Conservation (phyloP, 768 basidiomycete genomes). For the Naganishia friedmannii region DNA sequence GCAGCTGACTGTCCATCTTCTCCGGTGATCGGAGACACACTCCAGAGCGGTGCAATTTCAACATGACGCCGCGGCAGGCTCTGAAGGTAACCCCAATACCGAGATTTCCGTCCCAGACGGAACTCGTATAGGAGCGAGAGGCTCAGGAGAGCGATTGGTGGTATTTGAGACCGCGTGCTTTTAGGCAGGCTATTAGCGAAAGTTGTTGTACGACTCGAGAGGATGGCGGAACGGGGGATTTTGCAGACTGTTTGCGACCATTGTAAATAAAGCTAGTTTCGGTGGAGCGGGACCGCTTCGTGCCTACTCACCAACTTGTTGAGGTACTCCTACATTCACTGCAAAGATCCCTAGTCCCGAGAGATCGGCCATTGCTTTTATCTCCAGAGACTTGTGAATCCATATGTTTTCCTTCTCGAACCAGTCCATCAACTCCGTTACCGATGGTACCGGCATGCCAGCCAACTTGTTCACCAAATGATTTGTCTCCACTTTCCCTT, state of each 20-base stretch:
- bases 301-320: slow-evolving; percentile 25
- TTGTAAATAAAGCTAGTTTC: neutral
- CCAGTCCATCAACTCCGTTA: slow-evolving; percentile 24
- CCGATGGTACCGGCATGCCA: slow-evolving; percentile 8
- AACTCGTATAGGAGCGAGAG: slow-evolving; percentile 51
- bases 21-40: slow-evolving; percentile 33
- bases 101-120: slow-evolving; percentile 40
- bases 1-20: slow-evolving; percentile 41
- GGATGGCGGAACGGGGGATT: slow-evolving; percentile 29
- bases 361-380: slow-evolving; percentile 8
- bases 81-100: slow-evolving; percentile 52
- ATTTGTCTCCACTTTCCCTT: neutral
- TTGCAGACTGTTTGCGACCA: slow-evolving; percentile 24
- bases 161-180: slow-evolving; percentile 22
- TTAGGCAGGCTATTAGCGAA: slow-evolving; percentile 10
- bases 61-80: slow-evolving; percentile 45
- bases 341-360: slow-evolving; percentile 20
- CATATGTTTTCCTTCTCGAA: slow-evolving; percentile 25
- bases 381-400: slow-evolving; percentile 25
- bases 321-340: slow-evolving; percentile 7
- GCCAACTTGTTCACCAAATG: slow-evolving; percentile 1
- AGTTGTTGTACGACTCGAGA: slow-evolving; percentile 19
- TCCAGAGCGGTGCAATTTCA: slow-evolving; percentile 51
- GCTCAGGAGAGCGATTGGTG: slow-evolving; percentile 45
- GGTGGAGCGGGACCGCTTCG: neutral